These are phyloP conservation scores for Styphnolobium japonicum DNA, from an alignment of 306 rosid species.

Conservation along the genomic window DNA sequence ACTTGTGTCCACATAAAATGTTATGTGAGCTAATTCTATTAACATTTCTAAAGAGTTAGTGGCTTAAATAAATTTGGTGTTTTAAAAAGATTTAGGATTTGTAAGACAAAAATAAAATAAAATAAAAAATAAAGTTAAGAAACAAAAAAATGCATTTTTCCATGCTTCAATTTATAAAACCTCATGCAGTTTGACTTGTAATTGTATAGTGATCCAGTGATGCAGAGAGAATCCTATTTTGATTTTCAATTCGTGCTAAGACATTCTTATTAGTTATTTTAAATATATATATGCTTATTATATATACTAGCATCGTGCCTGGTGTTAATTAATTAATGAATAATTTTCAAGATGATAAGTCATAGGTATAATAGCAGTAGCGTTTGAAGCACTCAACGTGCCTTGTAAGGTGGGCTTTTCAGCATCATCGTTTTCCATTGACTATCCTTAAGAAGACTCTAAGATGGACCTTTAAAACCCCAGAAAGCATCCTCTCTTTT, in stretches of 20 bases:
- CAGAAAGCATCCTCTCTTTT: background rate
- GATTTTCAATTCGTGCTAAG: background rate
- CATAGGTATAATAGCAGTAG: background rate
- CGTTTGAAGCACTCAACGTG: slow-evolving; percentile 29
- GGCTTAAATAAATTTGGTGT: no score
- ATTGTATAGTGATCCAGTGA: background rate
- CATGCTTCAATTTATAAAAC: no score
- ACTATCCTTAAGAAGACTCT: background rate
- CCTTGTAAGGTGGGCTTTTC: slow-evolving; percentile 20
- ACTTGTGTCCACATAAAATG: no score
- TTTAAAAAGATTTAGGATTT: no score
- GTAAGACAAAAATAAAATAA: no score
- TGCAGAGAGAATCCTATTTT: background rate
- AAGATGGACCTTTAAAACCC: background rate
- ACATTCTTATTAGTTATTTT: background rate
- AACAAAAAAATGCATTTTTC: no score
- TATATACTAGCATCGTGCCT: background rate
- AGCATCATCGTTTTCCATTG: slow-evolving; percentile 4
- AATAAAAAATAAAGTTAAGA: no score
- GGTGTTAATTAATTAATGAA: background rate
- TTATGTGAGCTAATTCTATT: no score
- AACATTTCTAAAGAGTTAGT: no score
- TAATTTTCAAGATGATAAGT: background rate
- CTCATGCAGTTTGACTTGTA: background rate
- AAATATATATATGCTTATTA: no score